Evolutionary conservation across 176 grass and related monocot species (phyloP).

Genomic region (Zoysia pacifica): DNA sequence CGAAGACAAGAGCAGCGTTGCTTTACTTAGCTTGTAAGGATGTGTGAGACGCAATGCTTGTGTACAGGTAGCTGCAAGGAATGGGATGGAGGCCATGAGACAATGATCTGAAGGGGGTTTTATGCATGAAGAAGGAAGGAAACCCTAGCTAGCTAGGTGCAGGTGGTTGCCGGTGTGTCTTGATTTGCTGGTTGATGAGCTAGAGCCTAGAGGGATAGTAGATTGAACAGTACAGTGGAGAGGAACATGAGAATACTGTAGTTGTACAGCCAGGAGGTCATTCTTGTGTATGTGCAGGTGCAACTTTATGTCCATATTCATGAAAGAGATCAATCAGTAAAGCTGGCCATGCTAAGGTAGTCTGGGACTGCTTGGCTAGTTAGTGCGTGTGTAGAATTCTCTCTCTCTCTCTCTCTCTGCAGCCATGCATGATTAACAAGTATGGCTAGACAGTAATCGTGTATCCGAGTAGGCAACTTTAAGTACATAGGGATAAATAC

Average conservation of each 20-base stretch:
- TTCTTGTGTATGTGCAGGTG: constrained; percentile 45
- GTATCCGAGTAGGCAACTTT: constrained; percentile 43
- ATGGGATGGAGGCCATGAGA: background rate
- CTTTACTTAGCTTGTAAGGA: constrained; percentile 60
- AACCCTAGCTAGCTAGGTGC: constrained; percentile 37
- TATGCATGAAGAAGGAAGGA: constrained; percentile 39
- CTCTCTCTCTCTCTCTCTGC: background rate
- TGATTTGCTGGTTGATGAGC: constrained; percentile 33
- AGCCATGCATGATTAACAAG: constrained; percentile 26
- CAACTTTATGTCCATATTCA: constrained; percentile 65
- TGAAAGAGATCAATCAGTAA: constrained; percentile 66
- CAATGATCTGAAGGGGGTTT: constrained; percentile 13
- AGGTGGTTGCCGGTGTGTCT: background rate
- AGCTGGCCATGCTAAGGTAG: constrained; percentile 44
- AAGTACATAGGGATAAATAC: constrained; percentile 32
- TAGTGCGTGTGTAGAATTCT: constrained; percentile 43
- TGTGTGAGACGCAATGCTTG: constrained; percentile 38
- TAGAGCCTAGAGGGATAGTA: background rate
- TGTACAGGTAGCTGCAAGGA: background rate
- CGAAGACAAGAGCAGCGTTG: constrained; percentile 10
- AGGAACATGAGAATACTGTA: constrained; percentile 12
- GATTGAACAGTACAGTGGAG: constrained; percentile 21
- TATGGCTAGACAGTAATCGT: constrained; percentile 32
- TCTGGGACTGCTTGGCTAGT: constrained; percentile 25
- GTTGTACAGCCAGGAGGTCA: constrained; percentile 25